phyloP scores from a whole-genome alignment of 768 basidiomycete species.

The Russula dissimulans region DNA sequence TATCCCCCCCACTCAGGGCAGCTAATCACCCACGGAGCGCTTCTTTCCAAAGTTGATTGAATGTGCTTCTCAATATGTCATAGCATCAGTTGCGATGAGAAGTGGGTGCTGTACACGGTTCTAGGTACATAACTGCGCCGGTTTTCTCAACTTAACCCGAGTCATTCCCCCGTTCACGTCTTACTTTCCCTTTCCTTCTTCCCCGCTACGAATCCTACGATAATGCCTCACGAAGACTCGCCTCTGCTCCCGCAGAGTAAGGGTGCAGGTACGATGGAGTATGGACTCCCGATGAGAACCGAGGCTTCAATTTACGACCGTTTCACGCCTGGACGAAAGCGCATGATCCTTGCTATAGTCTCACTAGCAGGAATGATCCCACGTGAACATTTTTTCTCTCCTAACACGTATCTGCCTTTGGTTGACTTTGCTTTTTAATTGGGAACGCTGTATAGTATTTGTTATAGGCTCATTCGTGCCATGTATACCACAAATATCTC shows the following conservation, averaged over 20 bases:
- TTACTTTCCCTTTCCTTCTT: background rate
- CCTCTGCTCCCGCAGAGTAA: background rate
- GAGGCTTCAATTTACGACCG: slow-evolving; percentile 35
- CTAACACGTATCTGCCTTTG: background rate
- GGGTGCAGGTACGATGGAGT: background rate
- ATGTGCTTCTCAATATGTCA: background rate
- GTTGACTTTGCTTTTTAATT: background rate
- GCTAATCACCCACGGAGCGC: too few species aligned
- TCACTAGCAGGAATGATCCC: slow-evolving; percentile 56
- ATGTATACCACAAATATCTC: slow-evolving; percentile 63
- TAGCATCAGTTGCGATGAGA: background rate
- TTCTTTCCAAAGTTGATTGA: background rate
- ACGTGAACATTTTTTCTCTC: slow-evolving; percentile 29
- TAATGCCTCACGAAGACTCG: background rate
- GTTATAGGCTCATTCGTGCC: slow-evolving; percentile 63
- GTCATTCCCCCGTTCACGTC: background rate
- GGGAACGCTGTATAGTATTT: slow-evolving; percentile 39
- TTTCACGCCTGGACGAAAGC: slow-evolving; percentile 46
- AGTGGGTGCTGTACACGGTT: background rate
- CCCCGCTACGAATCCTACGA: background rate
- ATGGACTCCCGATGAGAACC: background rate
- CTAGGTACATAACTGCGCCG: background rate
- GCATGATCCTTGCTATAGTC: slow-evolving; percentile 45
- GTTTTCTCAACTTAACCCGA: background rate
- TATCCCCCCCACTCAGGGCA: background rate